Evolutionary conservation across 345 rosid genomes (phyloP), one percentile per base, ranked within the genome.

Genomic region (Erucastrum elatum): DNA sequence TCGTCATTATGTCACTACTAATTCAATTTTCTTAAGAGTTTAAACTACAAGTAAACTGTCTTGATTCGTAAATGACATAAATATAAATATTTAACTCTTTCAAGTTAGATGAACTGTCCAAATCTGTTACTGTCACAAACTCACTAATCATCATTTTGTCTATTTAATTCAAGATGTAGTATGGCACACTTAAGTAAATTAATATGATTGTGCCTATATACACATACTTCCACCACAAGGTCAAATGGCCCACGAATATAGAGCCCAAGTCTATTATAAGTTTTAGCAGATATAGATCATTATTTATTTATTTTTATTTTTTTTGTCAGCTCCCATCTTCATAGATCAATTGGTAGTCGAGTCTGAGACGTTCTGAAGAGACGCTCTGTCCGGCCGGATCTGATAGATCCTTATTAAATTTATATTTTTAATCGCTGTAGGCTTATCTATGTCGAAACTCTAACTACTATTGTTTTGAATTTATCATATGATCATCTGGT

Each of bases 41-140:
- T 49, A 62, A 13, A 34, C 16, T 60, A 44, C 0, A 30, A 44
- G 63, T 69, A 49, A 70, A 3, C 6, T 49, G 56, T 49, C 71
- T 26, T 70, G 46, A 37, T 70, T 53, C 41, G 63, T 62, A 34
- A 7, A 15, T 64, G 26, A 35, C 59, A 64, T 64, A n/a, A 46
- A 46, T 25, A 33, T n/a, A 26, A 10, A 0, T 7, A 17, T 41
- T 0, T 3, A 25, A 30, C 35, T 27, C 34, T 33, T 37, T 11
- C 15, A 64, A 53, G 76, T 77, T 70, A 70, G 80, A 27, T 77
- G 34, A 77, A 64, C 51, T 8, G 61, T 71, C 72, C 13, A 65
- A 72, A 78, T 71, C 76, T 49, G 51, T 71, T 77, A 29, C 26
- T 16, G 61, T 71, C 81, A 77, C 72, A 49, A 46, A 26, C 17